phyloP scores from a whole-genome alignment of 2,329 filamentous ascomycete genomes.

The Paracamarosporium sp. region DNA sequence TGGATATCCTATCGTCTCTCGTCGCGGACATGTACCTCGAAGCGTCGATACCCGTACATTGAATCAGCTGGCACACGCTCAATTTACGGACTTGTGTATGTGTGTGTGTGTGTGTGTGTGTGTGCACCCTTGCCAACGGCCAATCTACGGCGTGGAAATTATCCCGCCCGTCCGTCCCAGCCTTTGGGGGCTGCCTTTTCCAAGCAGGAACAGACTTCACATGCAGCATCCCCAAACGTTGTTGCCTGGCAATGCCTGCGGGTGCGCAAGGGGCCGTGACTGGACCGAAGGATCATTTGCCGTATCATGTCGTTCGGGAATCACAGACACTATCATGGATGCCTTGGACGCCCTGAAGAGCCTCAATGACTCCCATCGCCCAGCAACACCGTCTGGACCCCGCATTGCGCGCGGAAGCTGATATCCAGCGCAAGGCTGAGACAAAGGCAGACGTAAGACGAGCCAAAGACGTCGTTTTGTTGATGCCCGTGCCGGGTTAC shows the following conservation, averaged over 20 bases:
- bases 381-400: constrained; percentile 3
- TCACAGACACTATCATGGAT: constrained; percentile 4
- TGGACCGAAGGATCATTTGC: constrained; percentile 16
- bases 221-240: constrained; percentile 17
- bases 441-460: constrained; percentile 12
- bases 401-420: neutral
- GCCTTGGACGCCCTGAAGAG: constrained; percentile 8
- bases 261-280: constrained; percentile 17
- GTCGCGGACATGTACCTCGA: constrained; percentile 10
- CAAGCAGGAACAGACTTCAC: constrained; percentile 22
- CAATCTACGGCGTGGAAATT: too few species aligned
- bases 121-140: constrained; percentile 11
- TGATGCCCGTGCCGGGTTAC: constrained; percentile 26
- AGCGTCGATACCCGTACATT: constrained; percentile 11
- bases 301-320: constrained; percentile 19
- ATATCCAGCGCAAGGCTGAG: constrained; percentile 12
- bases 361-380: constrained; percentile 3
- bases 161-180: constrained; percentile 18
- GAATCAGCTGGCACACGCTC: constrained; percentile 11
- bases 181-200: constrained; percentile 7
- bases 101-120: too few species aligned
- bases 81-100: constrained; percentile 8
- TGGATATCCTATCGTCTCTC: constrained; percentile 3
- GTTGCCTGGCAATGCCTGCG: constrained; percentile 26
- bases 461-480: neutral